Evolutionary conservation across 140 eudicot genomes (phyloP).

Genomic region (Ambrosia hybrid): DNA sequence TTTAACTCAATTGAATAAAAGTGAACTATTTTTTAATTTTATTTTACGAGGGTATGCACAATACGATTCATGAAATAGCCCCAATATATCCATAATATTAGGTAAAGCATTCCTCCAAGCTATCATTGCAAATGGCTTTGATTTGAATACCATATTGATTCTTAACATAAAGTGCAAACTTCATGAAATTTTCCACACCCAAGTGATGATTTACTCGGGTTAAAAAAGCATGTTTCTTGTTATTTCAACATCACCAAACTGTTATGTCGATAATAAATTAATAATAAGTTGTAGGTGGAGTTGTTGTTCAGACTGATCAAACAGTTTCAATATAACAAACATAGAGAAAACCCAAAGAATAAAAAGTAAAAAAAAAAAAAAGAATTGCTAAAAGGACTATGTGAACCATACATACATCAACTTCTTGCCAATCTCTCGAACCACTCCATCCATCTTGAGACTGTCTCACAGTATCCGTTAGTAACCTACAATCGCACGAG

Average conservation of each 20-base stretch:
- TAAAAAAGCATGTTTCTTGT: not conserved
- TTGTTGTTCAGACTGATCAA: not conserved
- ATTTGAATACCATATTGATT: too few relatives aligned
- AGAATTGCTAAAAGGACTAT: too few relatives aligned
- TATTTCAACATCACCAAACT: not conserved
- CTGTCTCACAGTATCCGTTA: conserved; percentile 69
- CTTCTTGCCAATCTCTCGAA: conserved; percentile 71
- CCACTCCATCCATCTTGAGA: conserved; percentile 66
- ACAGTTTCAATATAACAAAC: too few relatives aligned
- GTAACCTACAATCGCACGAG: conserved; percentile 48
- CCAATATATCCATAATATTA: too few relatives aligned
- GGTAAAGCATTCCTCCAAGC: too few relatives aligned
- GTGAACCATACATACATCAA: conserved; percentile 50
- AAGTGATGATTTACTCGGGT: not conserved
- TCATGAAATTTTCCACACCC: not conserved
- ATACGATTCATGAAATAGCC: too few relatives aligned
- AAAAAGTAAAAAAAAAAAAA: too few relatives aligned
- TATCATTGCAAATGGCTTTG: too few relatives aligned
- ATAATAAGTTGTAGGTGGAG: not conserved
- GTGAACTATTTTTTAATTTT: too few relatives aligned
- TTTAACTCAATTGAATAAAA: not conserved
- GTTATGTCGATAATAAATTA: not conserved
- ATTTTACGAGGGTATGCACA: not conserved
- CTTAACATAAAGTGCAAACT: too few relatives aligned
- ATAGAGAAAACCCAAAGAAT: too few relatives aligned